These are phyloP conservation scores for Phytophthora ohioensis DNA, from an alignment of 352 stramenopile genomes.

Conservation along the genomic window DNA sequence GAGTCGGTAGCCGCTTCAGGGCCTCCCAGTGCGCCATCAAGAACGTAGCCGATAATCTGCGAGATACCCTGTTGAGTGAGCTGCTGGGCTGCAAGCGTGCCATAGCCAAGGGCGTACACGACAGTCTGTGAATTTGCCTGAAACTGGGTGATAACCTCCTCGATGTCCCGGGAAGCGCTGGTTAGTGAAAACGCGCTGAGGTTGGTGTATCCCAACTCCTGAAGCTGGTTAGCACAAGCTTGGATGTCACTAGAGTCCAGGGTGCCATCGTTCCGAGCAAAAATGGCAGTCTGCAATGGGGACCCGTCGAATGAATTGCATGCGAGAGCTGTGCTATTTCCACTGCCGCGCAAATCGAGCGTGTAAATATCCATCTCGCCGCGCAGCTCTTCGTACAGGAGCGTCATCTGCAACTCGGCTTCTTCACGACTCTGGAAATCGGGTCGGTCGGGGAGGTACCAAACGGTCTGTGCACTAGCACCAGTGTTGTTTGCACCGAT, in stretches of 20 bases:
- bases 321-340: slow-evolving; percentile 51
- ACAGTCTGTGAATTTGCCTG: slow-evolving; percentile 52
- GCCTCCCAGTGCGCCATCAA: slow-evolving; percentile 58
- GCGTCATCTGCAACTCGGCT: slow-evolving; percentile 57
- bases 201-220: slow-evolving; percentile 28
- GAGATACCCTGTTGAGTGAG: slow-evolving; percentile 63
- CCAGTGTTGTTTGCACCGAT: slow-evolving; percentile 19
- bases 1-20: background rate
- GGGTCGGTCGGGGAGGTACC: slow-evolving; percentile 54
- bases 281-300: slow-evolving; percentile 37
- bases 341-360: slow-evolving; percentile 60
- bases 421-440: slow-evolving; percentile 35
- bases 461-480: slow-evolving; percentile 36
- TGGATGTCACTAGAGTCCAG: slow-evolving; percentile 25
- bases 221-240: slow-evolving; percentile 20
- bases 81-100: slow-evolving; percentile 69
- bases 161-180: slow-evolving; percentile 69
- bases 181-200: slow-evolving; percentile 73
- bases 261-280: slow-evolving; percentile 30
- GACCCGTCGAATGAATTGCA: slow-evolving; percentile 41
- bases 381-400: slow-evolving; percentile 56
- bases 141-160: slow-evolving; percentile 56
- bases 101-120: slow-evolving; percentile 77
- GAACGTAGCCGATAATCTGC: slow-evolving; percentile 63
- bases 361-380: slow-evolving; percentile 60